These are phyloP conservation scores for Cavenderia fasciculata DNA, from an alignment of 78 protist species.

Conservation along the genomic window DNA sequence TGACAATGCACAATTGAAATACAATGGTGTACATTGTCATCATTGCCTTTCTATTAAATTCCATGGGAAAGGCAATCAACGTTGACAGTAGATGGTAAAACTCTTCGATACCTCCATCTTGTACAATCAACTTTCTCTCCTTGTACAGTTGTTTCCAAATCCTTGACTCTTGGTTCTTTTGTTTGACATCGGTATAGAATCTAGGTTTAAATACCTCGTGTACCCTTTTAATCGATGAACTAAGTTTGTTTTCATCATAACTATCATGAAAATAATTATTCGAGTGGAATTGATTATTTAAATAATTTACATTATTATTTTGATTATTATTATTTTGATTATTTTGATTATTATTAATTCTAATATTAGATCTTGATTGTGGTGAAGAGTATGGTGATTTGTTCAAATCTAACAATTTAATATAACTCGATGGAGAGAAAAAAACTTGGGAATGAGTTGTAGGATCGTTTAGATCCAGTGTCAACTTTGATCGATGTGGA, in stretches of 20 bases:
- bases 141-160: constrained; percentile 47
- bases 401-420: not conserved
- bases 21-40: constrained; percentile 70
- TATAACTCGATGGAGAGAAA: not conserved
- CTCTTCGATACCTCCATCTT: constrained; percentile 65
- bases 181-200: not conserved
- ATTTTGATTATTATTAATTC: not conserved
- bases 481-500: constrained; percentile 26
- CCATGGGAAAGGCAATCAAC: constrained; percentile 59
- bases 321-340: not conserved
- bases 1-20: constrained; percentile 57
- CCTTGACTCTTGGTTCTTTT: not conserved
- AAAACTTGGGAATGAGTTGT: not conserved
- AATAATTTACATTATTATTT: no score
- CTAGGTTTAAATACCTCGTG: constrained; percentile 11
- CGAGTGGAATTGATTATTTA: no score
- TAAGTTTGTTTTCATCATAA: not conserved
- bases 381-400: not conserved
- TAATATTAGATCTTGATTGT: not conserved
- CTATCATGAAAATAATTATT: no score
- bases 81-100: constrained; percentile 48
- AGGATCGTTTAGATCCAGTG: not conserved
- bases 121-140: constrained; percentile 28
- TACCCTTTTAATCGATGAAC: not conserved
- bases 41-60: constrained; percentile 59